Conservation (phyloP, 345 rosid genomes). For the Dipteronia dyeriana region DNA sequence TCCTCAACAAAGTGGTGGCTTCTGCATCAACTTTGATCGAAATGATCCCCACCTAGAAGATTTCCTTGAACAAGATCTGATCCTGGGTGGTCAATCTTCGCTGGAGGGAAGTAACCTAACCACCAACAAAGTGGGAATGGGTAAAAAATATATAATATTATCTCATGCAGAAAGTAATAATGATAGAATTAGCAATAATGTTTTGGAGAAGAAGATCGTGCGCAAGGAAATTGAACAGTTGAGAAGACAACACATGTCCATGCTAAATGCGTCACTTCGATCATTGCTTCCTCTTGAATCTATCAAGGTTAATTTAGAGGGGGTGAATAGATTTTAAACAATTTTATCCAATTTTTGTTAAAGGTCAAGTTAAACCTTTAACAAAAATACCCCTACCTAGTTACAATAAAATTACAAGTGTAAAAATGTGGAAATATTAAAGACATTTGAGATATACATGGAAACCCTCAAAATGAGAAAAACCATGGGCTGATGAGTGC, state of each 20-base stretch:
- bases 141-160: constrained; percentile 10
- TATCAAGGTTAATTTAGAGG: no score
- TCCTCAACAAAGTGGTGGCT: neutral
- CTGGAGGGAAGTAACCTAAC: constrained; percentile 12
- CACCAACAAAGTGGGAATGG: constrained; percentile 16
- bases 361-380: no score
- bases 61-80: constrained; percentile 10
- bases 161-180: neutral
- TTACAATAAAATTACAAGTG: no score
- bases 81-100: constrained; percentile 16
- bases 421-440: no score
- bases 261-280: constrained; percentile 41
- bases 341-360: no score
- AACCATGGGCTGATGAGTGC: no score
- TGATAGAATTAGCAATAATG: neutral
- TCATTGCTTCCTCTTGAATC: constrained; percentile 48
- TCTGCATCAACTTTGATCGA: neutral
- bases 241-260: constrained; percentile 48
- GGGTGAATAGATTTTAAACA: no score
- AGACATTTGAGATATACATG: no score
- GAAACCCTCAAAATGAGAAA: no score
- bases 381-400: no score
- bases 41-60: constrained; percentile 16
- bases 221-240: constrained; percentile 48
- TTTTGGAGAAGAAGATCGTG: constrained; percentile 25